Conservation (phyloP, 768 basidiomycete genomes). For the Boletus sp. region DNA sequence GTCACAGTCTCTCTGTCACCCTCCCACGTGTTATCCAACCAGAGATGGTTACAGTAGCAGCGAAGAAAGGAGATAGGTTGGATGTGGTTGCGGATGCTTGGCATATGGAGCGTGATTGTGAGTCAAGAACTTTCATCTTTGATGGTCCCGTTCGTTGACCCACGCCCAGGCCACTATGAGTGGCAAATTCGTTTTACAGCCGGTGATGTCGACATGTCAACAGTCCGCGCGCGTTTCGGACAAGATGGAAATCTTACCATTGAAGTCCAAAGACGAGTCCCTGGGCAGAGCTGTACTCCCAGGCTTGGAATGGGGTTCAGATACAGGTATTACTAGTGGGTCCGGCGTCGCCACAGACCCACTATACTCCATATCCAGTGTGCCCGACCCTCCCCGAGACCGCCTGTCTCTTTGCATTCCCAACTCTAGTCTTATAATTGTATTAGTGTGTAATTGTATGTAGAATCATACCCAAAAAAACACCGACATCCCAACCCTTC, state of each 20-base stretch:
- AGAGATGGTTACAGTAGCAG: constrained; percentile 64
- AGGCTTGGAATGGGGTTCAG: constrained; percentile 29
- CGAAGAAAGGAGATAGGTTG: constrained; percentile 55
- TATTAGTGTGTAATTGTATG: constrained; percentile 28
- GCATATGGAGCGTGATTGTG: constrained; percentile 59
- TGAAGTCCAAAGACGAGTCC: constrained; percentile 35
- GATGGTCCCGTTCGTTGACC: constrained; percentile 3
- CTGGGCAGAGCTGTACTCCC: constrained; percentile 25
- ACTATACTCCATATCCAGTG: constrained; percentile 4
- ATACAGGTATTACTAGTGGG: constrained; percentile 23
- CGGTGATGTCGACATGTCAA: constrained; percentile 51
- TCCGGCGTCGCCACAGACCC: neutral
- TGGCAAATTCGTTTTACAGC: constrained; percentile 57
- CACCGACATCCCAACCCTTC: neutral
- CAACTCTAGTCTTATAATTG: constrained; percentile 17
- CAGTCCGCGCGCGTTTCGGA: constrained; percentile 49
- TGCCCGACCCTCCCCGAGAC: neutral
- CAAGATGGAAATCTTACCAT: constrained; percentile 45
- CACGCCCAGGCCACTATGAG: constrained; percentile 51
- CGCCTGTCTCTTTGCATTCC: constrained; percentile 2
- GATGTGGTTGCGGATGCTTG: constrained; percentile 60
- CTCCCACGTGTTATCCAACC: constrained; percentile 48
- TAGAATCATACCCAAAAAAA: constrained; percentile 16
- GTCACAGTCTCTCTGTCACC: constrained; percentile 45
- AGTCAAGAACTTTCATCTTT: constrained; percentile 24